Evolutionary conservation across 2,329 filamentous ascomycete species (phyloP), one percentile per base, ranked within the genome.

Genomic region (Arthrobotrys megalospora): DNA sequence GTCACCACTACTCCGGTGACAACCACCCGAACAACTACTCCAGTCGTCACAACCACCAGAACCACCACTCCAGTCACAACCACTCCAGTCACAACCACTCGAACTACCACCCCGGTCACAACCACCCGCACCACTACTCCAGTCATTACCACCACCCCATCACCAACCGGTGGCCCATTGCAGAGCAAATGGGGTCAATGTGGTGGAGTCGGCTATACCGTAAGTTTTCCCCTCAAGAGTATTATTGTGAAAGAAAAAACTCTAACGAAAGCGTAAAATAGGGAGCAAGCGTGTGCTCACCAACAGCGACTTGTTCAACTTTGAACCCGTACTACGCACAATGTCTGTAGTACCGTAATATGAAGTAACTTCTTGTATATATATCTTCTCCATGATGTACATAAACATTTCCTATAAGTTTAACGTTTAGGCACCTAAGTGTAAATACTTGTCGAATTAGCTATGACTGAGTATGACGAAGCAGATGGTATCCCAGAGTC

Each of bases 291-390:
- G 62, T 68, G 1, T 78, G 75, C 47, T 72, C 75, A 24, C 67
- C 75, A 58, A 63, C 67, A 12, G 75, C 75, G 11, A 63, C 75
- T 68, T 78, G 75, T 41, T 78, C 75, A 6, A 78, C 75, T 32
- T 68, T 78, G 67, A 78, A 78, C 24, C 75, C 75, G 28, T 78
- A 78, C 38, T 78, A 78, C 28, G 67, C 52, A 8, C 75, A 78
- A n/a, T 78, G 75, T 43, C 53, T 78, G 43, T 78, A 78, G 45
- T 62, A 36, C 10, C 7, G n/a, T 21, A 32, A n/a, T 12, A 43
- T 12, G n/a, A 34, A 28, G 3, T 24, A 43, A 2, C 24, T 60
- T 60, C 19, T 60, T 60, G 55, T 60, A 60, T 60, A 60, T 60
- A 60, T 60, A 60, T 24, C 36, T 58, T 41, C 6, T n/a, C 10